Evolutionary conservation across 306 rosid genomes (phyloP).

Genomic region (Trichosanthes truncata): DNA sequence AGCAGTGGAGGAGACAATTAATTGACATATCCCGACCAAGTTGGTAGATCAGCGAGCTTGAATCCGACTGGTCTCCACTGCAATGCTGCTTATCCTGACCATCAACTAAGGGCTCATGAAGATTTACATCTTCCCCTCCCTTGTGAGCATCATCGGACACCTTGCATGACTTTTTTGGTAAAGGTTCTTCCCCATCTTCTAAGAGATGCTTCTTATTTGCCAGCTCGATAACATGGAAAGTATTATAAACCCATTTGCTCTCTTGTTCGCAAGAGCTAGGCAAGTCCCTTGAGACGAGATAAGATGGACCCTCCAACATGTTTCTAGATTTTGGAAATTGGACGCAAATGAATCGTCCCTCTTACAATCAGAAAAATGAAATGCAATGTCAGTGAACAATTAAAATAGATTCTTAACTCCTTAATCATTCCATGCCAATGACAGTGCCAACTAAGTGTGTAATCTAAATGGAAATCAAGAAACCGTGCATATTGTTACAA

Average conservation of each 20-base stretch:
- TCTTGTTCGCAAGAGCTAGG: conserved; percentile 45
- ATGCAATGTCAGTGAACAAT: too few relatives aligned
- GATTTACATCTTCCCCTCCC: conserved; percentile 21
- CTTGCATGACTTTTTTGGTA: conserved; percentile 27
- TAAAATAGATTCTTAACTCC: too few relatives aligned
- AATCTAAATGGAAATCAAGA: too few relatives aligned
- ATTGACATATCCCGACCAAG: conserved; percentile 57
- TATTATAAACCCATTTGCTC: conserved; percentile 41
- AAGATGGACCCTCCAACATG: conserved; percentile 56
- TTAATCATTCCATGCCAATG: neutral
- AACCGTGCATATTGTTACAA: too few relatives aligned
- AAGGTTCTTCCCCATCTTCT: conserved; percentile 25
- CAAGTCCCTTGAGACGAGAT: conserved; percentile 35
- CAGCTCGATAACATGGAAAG: conserved; percentile 24
- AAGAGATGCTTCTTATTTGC: conserved; percentile 30
- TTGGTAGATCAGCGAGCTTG: conserved; percentile 25
- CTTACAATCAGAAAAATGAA: conserved; percentile 13
- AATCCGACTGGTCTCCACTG: too few relatives aligned
- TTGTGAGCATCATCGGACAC: conserved; percentile 15
- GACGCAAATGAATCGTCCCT: conserved; percentile 12
- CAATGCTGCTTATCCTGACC: conserved; percentile 25
- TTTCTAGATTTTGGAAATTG: too few relatives aligned
- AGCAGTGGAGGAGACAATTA: conserved; percentile 35
- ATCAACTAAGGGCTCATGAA: too few relatives aligned
- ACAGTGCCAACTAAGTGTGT: neutral